Base-by-base conservation (phyloP, 2,329 filamentous ascomycete species). In the Xylariales sp. region DNA sequence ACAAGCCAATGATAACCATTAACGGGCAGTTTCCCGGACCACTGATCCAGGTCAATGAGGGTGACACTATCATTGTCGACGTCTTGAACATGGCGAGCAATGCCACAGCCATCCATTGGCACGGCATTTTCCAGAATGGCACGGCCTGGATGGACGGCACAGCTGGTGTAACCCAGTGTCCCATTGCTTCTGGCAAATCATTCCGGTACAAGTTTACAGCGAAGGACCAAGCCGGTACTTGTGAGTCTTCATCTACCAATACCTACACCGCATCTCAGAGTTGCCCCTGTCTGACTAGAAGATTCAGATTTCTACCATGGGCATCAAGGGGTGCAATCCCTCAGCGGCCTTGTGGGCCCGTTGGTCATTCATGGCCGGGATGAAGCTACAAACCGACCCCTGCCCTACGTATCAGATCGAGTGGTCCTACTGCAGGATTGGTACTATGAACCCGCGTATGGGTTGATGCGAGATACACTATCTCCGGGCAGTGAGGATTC, bases 21-120 rank as follows among this genome's bases (percentile, higher is more conserved):
- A 88, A 91, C 55, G 80, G 80, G 25, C 70, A 84, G 55, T 89
- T 86, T 61, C 87, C 87, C 0, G 74, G 86, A 1, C 86, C 86
- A 5, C 61, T 85, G 32, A 77, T 93, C 33, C 78, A 86, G 48
- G 78, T 80, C 47, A 87, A 86, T 49, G 80, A 86, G 48, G 85
- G 84, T 15, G 87, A 93, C 51, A 78, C 74, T 1, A 60, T 93
- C 7, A 60, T 87, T 3, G 77, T 89, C 31, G 78, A 86, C 22
- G 70, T 88, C 38, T 65, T 78, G 50, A 91, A 91, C 51, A 70
- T 74, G 16, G 76, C 84, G 1, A 66, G 69, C 10, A 85, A 88
- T 49, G 76, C 73, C 10, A 84, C 82, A 7, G 76, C 73, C 27
- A 69, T 90, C 4, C 86, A 91, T 56, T 90, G 86, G 59, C 86